phyloP scores from a whole-genome alignment of 2,329 filamentous ascomycete species.

The Fusarium luffae region DNA sequence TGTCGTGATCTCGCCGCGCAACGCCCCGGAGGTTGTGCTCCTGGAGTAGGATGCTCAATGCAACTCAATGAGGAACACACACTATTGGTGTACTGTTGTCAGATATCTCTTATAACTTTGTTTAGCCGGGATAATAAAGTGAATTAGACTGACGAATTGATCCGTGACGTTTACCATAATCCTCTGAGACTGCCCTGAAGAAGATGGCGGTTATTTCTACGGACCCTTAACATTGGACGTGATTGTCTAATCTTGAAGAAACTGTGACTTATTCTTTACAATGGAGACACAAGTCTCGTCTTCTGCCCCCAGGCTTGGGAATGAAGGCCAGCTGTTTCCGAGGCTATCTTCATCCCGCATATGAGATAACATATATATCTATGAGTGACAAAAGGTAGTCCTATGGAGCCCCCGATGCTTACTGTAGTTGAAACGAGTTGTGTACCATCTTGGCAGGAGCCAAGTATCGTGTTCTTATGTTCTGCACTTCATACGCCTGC shows the following conservation, averaged over 20 bases:
- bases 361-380: not conserved
- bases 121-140: no score
- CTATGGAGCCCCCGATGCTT: no score
- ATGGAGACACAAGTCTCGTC: accelerated
- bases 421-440: accelerated
- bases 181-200: not conserved
- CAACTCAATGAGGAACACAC: not conserved
- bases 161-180: not conserved
- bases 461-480: not conserved
- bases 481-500: no score
- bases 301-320: not conserved
- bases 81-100: not conserved
- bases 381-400: no score
- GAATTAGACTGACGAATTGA: not conserved
- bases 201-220: not conserved
- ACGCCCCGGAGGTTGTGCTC: not conserved
- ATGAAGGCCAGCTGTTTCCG: not conserved
- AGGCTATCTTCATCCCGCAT: not conserved
- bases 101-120: not conserved
- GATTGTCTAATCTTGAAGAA: accelerated
- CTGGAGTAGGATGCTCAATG: not conserved
- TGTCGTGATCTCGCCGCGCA: not conserved
- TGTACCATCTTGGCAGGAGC: not conserved
- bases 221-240: accelerated
- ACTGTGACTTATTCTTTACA: no score